Evolutionary conservation across 2,329 filamentous ascomycete species (phyloP).

Genomic region (Fusarium fracticaudum): DNA sequence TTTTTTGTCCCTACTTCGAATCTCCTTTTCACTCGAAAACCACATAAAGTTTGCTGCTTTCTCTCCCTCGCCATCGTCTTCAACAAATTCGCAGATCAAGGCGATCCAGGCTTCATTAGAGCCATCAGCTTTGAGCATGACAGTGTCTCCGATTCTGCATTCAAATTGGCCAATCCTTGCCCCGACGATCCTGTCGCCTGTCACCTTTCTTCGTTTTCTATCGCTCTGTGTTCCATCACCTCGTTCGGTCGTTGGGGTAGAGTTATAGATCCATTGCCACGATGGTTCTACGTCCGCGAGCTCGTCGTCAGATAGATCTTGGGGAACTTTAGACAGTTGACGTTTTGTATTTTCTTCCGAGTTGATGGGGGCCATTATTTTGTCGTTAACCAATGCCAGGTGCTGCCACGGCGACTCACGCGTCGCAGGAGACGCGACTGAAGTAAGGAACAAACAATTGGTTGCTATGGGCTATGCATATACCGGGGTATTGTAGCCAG

Average conservation of each 20-base stretch:
- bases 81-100: slow-evolving; percentile 83
- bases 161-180: slow-evolving; percentile 84
- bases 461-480: slow-evolving; percentile 38
- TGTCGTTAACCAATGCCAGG: slow-evolving; percentile 15
- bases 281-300: slow-evolving; percentile 75
- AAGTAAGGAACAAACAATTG: slow-evolving; percentile 19
- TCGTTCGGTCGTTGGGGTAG: slow-evolving; percentile 44
- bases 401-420: slow-evolving; percentile 34
- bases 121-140: slow-evolving; percentile 88
- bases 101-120: slow-evolving; percentile 92
- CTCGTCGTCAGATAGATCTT: slow-evolving; percentile 87
- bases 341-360: slow-evolving; percentile 29
- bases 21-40: slow-evolving; percentile 93
- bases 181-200: slow-evolving; percentile 71
- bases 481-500: slow-evolving; percentile 21
- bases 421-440: slow-evolving; percentile 45
- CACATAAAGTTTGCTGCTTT: slow-evolving; percentile 93
- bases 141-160: slow-evolving; percentile 82
- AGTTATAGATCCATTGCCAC: slow-evolving; percentile 82
- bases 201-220: slow-evolving; percentile 49
- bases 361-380: slow-evolving; percentile 40
- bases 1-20: slow-evolving; percentile 84
- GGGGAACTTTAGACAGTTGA: slow-evolving; percentile 4
- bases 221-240: slow-evolving; percentile 44
- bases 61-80: slow-evolving; percentile 70